Evolutionary conservation across 257 asterid species (phyloP).

Genomic region (Plantago ovata): DNA sequence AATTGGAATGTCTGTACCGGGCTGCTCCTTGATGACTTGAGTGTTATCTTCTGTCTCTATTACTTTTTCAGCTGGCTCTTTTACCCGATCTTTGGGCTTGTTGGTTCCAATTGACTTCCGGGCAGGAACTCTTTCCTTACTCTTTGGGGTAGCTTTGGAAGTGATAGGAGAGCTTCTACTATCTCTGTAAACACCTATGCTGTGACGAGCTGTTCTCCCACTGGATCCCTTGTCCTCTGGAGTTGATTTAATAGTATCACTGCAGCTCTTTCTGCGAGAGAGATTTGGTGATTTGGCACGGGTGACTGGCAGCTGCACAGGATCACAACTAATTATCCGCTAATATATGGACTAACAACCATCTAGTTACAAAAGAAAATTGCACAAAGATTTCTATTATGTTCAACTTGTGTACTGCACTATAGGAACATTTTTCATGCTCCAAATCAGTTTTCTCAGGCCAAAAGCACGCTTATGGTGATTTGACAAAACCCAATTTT

Average conservation of each 20-base stretch:
- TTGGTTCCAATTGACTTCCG: constrained; percentile 29
- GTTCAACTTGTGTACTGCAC: too few relatives aligned
- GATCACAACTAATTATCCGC: constrained; percentile 14
- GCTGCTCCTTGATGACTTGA: constrained; percentile 21
- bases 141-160: constrained; percentile 30
- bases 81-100: constrained; percentile 26
- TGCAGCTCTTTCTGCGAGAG: constrained; percentile 72
- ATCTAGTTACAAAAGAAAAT: background rate
- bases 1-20: constrained; percentile 29
- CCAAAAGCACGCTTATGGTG: too few relatives aligned
- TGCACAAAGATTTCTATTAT: background rate
- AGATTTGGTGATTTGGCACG: constrained; percentile 79
- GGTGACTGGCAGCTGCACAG: constrained; percentile 80
- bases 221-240: constrained; percentile 34
- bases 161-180: constrained; percentile 35
- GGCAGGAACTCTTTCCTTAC: constrained; percentile 34
- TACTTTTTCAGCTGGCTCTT: constrained; percentile 32
- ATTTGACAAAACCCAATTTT: too few relatives aligned
- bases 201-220: constrained; percentile 43
- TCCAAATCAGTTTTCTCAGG: too few relatives aligned
- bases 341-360: constrained; percentile 6
- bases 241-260: constrained; percentile 54
- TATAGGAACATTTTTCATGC: too few relatives aligned
- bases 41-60: constrained; percentile 34
- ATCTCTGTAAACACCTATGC: constrained; percentile 46